These are phyloP conservation scores for Dioscorea dumetorum DNA, from an alignment of 106 monocot species.

Conservation along the genomic window DNA sequence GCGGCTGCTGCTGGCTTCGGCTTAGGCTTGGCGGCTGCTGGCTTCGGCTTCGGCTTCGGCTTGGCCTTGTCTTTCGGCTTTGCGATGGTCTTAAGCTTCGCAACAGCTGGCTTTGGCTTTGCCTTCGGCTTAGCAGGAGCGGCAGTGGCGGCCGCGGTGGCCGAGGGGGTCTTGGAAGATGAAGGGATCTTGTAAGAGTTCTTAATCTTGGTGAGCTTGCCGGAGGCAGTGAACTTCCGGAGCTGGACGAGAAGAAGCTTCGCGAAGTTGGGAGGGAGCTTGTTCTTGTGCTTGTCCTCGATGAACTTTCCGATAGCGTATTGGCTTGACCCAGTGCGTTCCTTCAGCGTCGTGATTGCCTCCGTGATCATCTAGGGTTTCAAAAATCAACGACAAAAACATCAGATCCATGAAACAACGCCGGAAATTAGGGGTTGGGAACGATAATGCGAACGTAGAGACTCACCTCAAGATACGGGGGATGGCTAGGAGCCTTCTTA, in stretches of 20 bases:
- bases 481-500: conserved; percentile 48
- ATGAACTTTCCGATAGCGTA: conserved; percentile 75
- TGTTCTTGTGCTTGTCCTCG: conserved; percentile 61
- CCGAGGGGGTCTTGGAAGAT: not conserved
- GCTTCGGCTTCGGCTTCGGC: conserved; percentile 33
- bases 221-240: conserved; percentile 51
- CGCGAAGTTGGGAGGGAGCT: conserved; percentile 62
- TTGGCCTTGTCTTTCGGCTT: conserved; percentile 18
- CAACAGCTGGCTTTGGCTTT: conserved; percentile 8
- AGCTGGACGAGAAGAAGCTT: conserved; percentile 64
- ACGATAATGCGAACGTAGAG: too few relatives aligned
- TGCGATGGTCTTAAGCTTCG: too few relatives aligned
- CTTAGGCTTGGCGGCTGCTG: conserved; percentile 7
- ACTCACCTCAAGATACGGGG: conserved; percentile 71
- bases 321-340: conserved; percentile 78
- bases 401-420: conserved; percentile 4
- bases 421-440: not conserved
- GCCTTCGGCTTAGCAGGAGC: conserved; percentile 6
- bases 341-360: conserved; percentile 65
- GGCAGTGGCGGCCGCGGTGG: not conserved
- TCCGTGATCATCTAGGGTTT: conserved; percentile 62
- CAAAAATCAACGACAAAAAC: not conserved
- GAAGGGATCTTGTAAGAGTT: conserved; percentile 70
- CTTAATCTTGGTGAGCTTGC: conserved; percentile 76
- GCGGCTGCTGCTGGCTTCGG: conserved; percentile 5